These are phyloP conservation scores for Cucurbita argyrosperma DNA, from an alignment of 306 rosid genomes.

Conservation along the genomic window DNA sequence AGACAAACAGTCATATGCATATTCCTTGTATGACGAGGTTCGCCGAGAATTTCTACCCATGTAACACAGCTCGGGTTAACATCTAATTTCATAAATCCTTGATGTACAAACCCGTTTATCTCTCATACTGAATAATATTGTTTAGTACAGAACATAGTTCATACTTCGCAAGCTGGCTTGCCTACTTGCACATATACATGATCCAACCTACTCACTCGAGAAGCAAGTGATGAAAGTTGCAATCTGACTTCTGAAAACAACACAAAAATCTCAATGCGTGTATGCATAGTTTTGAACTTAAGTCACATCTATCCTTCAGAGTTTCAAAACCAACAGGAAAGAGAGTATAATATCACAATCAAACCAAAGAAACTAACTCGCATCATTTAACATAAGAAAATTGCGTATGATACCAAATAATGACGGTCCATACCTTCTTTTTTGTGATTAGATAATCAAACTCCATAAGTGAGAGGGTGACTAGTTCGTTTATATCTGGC, in stretches of 20 bases:
- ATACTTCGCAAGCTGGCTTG: neutral
- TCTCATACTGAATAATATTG: neutral
- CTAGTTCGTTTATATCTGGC: slow-evolving; percentile 57
- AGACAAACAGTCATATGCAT: neutral
- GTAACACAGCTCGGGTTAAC: neutral
- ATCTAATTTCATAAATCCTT: neutral
- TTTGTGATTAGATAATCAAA: slow-evolving; percentile 78
- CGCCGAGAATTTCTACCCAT: neutral
- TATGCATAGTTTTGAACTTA: neutral
- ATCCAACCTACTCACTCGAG: neutral
- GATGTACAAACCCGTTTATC: too few relatives aligned
- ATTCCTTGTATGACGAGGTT: neutral
- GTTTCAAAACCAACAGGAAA: neutral
- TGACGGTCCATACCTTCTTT: slow-evolving; percentile 58
- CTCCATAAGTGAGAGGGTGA: slow-evolving; percentile 58
- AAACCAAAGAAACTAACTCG: neutral
- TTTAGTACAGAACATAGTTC: neutral
- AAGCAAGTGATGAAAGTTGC: neutral
- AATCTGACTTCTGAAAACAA: neutral
- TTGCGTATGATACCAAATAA: neutral
- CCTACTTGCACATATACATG: neutral
- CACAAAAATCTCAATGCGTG: neutral
- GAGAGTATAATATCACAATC: neutral
- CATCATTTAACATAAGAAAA: slow-evolving; percentile 1
- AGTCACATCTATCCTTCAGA: neutral